These are phyloP conservation scores for Calonectria henricotiae DNA, from an alignment of 2,329 filamentous ascomycete genomes.

Conservation along the genomic window DNA sequence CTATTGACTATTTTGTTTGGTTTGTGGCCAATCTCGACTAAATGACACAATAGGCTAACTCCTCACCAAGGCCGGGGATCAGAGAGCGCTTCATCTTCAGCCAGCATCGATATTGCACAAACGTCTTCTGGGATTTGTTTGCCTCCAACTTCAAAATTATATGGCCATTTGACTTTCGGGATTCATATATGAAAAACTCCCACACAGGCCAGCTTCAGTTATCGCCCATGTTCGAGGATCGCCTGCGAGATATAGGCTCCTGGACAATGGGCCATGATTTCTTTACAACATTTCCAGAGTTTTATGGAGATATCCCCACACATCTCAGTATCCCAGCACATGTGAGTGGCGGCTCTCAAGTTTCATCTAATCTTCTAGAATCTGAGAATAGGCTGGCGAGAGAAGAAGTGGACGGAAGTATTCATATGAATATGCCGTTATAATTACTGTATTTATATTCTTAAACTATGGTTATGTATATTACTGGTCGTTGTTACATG, in stretches of 20 bases:
- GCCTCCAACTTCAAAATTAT: conserved; percentile 45
- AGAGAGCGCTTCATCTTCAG: conserved; percentile 54
- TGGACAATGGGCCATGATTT: conserved; percentile 54
- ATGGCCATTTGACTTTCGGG: conserved; percentile 52
- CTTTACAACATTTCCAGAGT: conserved; percentile 51
- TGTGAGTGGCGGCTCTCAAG: not conserved
- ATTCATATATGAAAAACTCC: conserved; percentile 49
- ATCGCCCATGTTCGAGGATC: conserved; percentile 49
- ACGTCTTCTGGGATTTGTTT: conserved; percentile 53
- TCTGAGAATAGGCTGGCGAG: not conserved
- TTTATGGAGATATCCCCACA: conserved; percentile 54
- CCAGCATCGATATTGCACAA: conserved; percentile 54
- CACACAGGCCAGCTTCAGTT: conserved; percentile 50
- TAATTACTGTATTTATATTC: not conserved
- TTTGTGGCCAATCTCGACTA: conserved; percentile 22
- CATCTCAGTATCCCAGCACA: not conserved
- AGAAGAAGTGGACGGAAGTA: not conserved
- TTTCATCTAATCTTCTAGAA: no score
- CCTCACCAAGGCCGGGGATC: conserved; percentile 49
- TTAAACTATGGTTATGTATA: not conserved
- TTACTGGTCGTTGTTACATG: not conserved
- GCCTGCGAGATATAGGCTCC: conserved; percentile 50
- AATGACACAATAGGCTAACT: not conserved
- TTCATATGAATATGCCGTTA: not conserved
- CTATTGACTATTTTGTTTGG: conserved; percentile 56